Evolutionary conservation across 257 asterid species (phyloP).

Genomic region (Handroanthus guayacan): DNA sequence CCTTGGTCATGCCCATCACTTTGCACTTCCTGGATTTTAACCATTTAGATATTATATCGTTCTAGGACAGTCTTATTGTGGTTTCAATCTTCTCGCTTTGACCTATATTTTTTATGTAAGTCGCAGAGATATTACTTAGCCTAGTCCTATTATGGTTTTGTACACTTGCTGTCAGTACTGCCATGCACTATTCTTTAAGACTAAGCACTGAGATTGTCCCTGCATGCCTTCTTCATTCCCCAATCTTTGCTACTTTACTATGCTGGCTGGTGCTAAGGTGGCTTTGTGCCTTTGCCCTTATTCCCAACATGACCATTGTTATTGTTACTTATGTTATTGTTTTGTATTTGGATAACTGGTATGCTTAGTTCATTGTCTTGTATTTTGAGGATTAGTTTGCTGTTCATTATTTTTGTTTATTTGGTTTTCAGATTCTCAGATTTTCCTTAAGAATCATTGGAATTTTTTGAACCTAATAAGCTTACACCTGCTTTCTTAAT

Average conservation of each 20-base stretch:
- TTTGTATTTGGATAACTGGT: background rate
- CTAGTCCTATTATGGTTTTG: slow-evolving; percentile 19
- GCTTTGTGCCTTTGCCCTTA: slow-evolving; percentile 12
- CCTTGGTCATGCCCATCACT: slow-evolving; percentile 7
- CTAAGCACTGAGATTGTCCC: slow-evolving; percentile 21
- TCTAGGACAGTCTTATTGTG: slow-evolving; percentile 11
- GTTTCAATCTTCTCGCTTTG: slow-evolving; percentile 9
- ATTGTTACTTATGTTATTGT: background rate
- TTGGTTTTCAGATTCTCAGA: slow-evolving; percentile 15
- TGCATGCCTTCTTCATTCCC: background rate
- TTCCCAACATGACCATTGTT: background rate
- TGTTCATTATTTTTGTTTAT: slow-evolving; percentile 17
- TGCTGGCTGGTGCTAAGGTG: slow-evolving; percentile 22
- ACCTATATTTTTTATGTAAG: slow-evolving; percentile 8
- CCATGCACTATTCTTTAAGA: slow-evolving; percentile 11
- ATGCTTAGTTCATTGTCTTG: background rate
- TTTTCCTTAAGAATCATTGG: slow-evolving; percentile 8
- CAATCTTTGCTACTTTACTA: slow-evolving; percentile 23
- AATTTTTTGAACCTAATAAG: background rate
- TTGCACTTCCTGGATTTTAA: slow-evolving; percentile 20
- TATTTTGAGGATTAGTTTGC: background rate
- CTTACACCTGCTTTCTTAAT: slow-evolving; percentile 28
- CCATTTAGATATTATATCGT: slow-evolving; percentile 16
- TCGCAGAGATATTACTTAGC: slow-evolving; percentile 18
- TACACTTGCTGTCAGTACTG: slow-evolving; percentile 21